These are phyloP conservation scores for Ophiostoma tasmaniense DNA, from an alignment of 2,329 filamentous ascomycete species.

Conservation along the genomic window DNA sequence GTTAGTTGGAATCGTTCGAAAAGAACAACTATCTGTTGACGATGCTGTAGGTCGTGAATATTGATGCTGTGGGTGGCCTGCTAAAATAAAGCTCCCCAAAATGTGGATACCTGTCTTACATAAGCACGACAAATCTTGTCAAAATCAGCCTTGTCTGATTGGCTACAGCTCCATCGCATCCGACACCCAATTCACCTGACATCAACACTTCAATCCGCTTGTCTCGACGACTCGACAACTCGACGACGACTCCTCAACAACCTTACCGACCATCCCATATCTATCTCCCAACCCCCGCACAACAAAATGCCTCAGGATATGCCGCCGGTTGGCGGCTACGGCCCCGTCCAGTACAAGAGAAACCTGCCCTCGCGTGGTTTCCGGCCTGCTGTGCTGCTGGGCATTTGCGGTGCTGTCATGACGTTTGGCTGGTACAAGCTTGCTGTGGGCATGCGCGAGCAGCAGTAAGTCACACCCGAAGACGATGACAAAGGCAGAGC, in stretches of 20 bases:
- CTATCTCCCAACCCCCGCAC: constrained; percentile 27
- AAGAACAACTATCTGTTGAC: too few relatives aligned
- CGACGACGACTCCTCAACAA: neutral
- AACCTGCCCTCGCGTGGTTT: constrained; percentile 90
- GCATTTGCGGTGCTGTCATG: constrained; percentile 71
- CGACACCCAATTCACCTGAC: neutral
- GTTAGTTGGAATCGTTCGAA: too few relatives aligned
- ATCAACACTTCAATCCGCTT: neutral
- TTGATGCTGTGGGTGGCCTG: neutral
- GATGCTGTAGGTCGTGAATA: neutral
- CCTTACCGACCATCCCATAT: neutral
- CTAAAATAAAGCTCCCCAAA: neutral
- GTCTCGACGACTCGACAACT: neutral
- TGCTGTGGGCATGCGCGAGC: constrained; percentile 75
- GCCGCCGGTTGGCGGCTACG: constrained; percentile 90
- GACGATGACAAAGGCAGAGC: too few relatives aligned
- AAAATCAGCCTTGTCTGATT: constrained; percentile 7
- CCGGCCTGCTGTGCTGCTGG: constrained; percentile 69
- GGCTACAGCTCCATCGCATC: neutral
- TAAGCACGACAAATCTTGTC: neutral
- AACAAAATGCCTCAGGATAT: constrained; percentile 85
- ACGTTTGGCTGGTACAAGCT: constrained; percentile 85
- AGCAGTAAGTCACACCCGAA: constrained; percentile 58
- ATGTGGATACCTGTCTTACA: neutral
- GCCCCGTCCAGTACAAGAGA: constrained; percentile 92